A percentile compares a stretch with the other conserved stretches of the same genome.
These are phyloP conservation scores for Grosmannia clavigera DNA, from an alignment of 2,329 filamentous ascomycete species.

Conservation along the genomic window DNA sequence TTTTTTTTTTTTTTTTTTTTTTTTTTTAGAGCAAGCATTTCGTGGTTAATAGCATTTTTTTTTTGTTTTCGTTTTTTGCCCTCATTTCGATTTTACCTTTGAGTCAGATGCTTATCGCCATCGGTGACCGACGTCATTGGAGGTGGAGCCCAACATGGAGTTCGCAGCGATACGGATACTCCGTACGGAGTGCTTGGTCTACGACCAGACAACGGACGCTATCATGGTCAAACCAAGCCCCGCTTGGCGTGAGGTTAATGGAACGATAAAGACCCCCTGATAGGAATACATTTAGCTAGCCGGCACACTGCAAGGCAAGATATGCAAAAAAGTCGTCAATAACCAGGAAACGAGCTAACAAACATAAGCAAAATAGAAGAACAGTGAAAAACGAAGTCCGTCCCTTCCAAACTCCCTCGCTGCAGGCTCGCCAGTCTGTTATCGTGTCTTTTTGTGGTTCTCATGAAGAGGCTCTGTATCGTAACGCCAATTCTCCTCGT, in stretches of 20 bases:
- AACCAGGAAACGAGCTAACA: neutral
- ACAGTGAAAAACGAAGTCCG: neutral
- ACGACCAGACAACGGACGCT: too few species aligned
- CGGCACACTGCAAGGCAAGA: too few species aligned
- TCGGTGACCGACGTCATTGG: neutral
- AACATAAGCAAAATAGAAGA: neutral
- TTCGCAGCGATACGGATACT: neutral
- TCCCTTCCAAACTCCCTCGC: neutral
- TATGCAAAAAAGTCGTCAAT: neutral
- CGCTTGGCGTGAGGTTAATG: too few species aligned
- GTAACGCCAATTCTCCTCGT: slow-evolving; percentile 1
- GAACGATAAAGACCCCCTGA: too few species aligned
- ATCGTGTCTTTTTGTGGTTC: neutral
- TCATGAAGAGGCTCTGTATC: neutral
- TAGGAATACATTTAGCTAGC: neutral
- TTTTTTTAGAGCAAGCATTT: neutral
- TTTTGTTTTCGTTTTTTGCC: neutral
- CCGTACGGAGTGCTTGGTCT: neutral
- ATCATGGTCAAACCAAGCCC: too few species aligned
- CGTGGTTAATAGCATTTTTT: neutral
- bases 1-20: neutral
- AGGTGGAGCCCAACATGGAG: neutral
- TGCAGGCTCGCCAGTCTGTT: neutral
- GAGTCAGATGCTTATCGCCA: neutral
- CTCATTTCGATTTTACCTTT: neutral